Conservation (phyloP, 2,329 filamentous ascomycete genomes). For the Fusarium sp. region DNA sequence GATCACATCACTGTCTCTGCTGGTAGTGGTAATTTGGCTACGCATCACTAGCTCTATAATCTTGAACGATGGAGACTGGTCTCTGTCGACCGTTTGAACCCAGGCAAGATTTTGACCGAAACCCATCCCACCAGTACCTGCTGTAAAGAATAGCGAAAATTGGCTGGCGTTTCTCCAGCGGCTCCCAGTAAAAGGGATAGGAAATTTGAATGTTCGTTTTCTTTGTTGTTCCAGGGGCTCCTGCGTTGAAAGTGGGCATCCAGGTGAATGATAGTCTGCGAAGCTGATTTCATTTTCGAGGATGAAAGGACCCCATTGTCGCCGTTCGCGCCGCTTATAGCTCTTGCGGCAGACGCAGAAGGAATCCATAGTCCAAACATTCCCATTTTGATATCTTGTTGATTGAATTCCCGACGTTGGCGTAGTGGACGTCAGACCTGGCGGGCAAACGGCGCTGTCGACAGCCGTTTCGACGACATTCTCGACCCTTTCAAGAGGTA, state of each 20-base stretch:
- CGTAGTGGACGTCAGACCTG: rapidly evolving
- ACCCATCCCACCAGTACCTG: rapidly evolving
- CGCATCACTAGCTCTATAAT: rapidly evolving
- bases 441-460: rapidly evolving
- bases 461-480: rapidly evolving
- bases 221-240: rapidly evolving
- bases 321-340: neutral
- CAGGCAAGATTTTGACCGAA: neutral
- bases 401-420: rapidly evolving
- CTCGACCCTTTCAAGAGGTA: rapidly evolving
- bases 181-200: rapidly evolving
- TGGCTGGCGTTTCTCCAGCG: rapidly evolving
- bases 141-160: neutral
- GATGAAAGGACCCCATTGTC: neutral
- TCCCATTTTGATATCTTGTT: neutral
- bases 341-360: rapidly evolving
- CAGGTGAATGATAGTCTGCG: neutral
- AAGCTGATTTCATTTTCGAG: neutral
- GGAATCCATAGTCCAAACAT: rapidly evolving
- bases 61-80: neutral
- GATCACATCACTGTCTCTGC: rapidly evolving
- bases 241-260: neutral
- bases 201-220: neutral
- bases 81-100: rapidly evolving
- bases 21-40: too few species aligned